Conservation (phyloP, 345 rosid genomes). For the Gynandropsis gynandra region DNA sequence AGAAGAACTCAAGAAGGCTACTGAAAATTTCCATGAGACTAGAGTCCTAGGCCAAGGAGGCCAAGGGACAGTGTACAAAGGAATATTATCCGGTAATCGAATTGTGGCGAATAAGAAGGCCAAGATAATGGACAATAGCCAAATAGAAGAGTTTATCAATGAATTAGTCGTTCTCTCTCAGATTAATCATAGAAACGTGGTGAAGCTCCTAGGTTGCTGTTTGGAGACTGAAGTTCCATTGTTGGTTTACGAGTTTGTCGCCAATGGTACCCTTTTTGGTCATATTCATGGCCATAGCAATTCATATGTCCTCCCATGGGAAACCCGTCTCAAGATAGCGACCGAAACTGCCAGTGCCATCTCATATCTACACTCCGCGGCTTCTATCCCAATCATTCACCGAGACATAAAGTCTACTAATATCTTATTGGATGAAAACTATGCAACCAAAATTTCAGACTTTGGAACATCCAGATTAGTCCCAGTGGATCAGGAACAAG, state of each 20-base stretch:
- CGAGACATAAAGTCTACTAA: constrained; percentile 29
- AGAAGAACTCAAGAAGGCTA: constrained; percentile 18
- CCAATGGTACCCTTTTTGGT: constrained; percentile 24
- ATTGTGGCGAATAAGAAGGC: constrained; percentile 19
- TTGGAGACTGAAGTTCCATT: constrained; percentile 29
- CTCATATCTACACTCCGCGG: constrained; percentile 21
- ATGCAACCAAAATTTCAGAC: constrained; percentile 20
- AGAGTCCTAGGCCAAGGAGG: constrained; percentile 23
- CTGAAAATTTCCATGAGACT: constrained; percentile 15
- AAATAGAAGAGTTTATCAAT: constrained; percentile 24
- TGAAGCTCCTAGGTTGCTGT: constrained; percentile 24
- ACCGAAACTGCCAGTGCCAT: constrained; percentile 17
- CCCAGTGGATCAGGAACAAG: constrained; percentile 19
- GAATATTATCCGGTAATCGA: constrained; percentile 17
- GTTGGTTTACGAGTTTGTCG: constrained; percentile 26
- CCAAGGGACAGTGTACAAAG: constrained; percentile 27
- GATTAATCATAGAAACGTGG: constrained; percentile 25
- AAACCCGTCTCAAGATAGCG: constrained; percentile 17
- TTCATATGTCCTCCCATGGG: constrained; percentile 16
- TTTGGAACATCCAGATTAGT: constrained; percentile 23
- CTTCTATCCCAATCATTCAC: constrained; percentile 16
- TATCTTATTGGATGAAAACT: constrained; percentile 20
- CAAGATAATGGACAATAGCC: constrained; percentile 6
- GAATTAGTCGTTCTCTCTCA: constrained; percentile 20
- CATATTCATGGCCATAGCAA: constrained; percentile 22